Conservation (phyloP, 208 protist species). For the Strigomonas galati region DNA sequence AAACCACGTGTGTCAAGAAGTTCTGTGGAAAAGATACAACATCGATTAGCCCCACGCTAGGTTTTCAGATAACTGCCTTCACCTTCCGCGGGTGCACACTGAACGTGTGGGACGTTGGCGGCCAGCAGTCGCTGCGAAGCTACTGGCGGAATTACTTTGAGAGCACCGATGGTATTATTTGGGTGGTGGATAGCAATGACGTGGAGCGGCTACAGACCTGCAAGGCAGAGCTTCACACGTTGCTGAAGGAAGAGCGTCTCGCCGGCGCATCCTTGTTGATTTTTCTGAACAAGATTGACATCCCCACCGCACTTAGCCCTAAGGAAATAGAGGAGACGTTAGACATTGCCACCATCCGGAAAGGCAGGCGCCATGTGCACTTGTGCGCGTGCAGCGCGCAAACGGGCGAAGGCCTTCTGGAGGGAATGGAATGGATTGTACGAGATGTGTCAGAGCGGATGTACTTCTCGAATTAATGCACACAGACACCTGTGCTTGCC, state of each 20-base stretch:
- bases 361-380: constrained; percentile 90
- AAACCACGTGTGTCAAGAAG: constrained; percentile 99
- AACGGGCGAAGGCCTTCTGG: constrained; percentile 93
- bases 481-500: constrained; percentile 1
- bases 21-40: constrained; percentile 98
- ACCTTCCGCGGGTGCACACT: constrained; percentile 96
- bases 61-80: constrained; percentile 99
- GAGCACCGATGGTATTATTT: constrained; percentile 95
- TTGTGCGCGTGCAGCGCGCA: constrained; percentile 95
- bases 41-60: constrained; percentile 97
- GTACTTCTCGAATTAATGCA: constrained; percentile 68
- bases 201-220: constrained; percentile 88
- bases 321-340: constrained; percentile 64
- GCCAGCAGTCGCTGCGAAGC: constrained; percentile 98
- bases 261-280: constrained; percentile 98
- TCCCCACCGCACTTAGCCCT: constrained; percentile 74
- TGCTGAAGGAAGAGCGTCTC: constrained; percentile 97
- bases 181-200: constrained; percentile 97
- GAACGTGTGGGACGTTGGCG: constrained; percentile 99
- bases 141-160: constrained; percentile 99
- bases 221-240: constrained; percentile 91
- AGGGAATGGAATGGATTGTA: constrained; percentile 99
- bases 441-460: constrained; percentile 94
- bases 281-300: constrained; percentile 99
- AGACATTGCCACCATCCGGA: constrained; percentile 78